Base-by-base conservation (phyloP, 176 grass and related monocot genomes). In the Bromus sterilis region DNA sequence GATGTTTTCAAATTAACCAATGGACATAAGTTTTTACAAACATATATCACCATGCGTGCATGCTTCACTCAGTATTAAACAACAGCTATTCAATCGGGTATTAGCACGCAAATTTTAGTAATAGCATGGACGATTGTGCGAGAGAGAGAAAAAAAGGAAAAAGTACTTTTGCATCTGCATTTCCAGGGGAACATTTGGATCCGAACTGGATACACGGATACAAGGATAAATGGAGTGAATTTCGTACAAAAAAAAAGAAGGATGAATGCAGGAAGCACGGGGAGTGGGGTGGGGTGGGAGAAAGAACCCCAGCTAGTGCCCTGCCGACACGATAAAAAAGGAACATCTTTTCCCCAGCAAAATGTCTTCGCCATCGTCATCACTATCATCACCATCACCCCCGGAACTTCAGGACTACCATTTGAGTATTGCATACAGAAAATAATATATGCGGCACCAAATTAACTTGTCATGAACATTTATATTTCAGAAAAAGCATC, bases 291-390 rank as follows among this genome's bases (percentile, higher is more conserved):
- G 15, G 43, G 42, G 84, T 80, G 84, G 56, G 75, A 8, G 24
- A 23, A 77, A 80, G 56, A 74, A 65, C 24, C 55, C 9, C 43
- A 65, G 56, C 77, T 18, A 56, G 26, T 32, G 39, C 26, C 39
- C 18, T 80, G 78, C 61, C 85, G 85, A 81, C 77, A 81, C 28
- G 48, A 81, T 62, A 18, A 16, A 86, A 86, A 32, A 56, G 6
- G 21, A 15, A 0, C 0, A 2, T 59, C 24, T n/a, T 41, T 44
- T 43, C 0, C 2, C 59, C 42, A 31, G 82, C 59, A 76, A 66
- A 55, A 18, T 67, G 33, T 56, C 26, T 32, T 14, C 23, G 56
- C 46, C 75, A 36, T 48, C 39, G 16, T 58, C 48, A 9, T 39
- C 11, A 12, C 55, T 26, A 44, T 71, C 66, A 25, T 61, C 51